A percentile compares a stretch with the other conserved stretches of the same genome.
Evolutionary conservation across 139 green algal genomes (phyloP).

Genomic region (Dunaliella primolecta): DNA sequence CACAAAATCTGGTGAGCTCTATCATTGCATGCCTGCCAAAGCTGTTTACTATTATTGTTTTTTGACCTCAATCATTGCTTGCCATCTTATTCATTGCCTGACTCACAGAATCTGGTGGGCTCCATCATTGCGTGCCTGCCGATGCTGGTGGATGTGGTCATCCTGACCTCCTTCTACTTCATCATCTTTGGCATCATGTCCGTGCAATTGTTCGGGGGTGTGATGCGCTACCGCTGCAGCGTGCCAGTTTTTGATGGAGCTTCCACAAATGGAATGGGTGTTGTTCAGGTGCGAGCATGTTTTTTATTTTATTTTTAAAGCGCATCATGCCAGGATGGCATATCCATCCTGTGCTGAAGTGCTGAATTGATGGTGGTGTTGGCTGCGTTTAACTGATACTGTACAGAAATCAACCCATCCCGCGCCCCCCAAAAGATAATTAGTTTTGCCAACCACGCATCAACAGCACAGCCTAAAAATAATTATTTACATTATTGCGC

Average conservation of each 20-base stretch:
- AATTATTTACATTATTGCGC: too few relatives aligned
- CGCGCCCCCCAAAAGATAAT: too few relatives aligned
- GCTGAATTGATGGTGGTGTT: too few relatives aligned
- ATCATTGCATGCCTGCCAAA: conserved; percentile 68
- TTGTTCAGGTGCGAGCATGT: not conserved
- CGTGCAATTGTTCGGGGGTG: conserved; percentile 64
- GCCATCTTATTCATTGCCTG: not conserved
- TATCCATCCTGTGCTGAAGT: too few relatives aligned
- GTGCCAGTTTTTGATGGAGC: conserved; percentile 1
- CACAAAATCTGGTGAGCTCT: conserved; percentile 61
- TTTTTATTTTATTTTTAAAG: too few relatives aligned
- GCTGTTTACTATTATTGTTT: conserved; percentile 66
- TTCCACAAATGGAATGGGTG: not conserved
- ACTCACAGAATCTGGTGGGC: conserved; percentile 51
- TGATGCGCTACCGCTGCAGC: conserved; percentile 35
- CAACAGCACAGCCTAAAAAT: too few relatives aligned
- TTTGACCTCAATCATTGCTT: conserved; percentile 46
- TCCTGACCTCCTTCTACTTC: conserved; percentile 69
- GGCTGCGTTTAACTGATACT: too few relatives aligned
- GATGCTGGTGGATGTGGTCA: conserved; percentile 67
- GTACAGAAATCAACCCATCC: too few relatives aligned
- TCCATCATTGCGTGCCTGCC: conserved; percentile 66
- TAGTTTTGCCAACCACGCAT: too few relatives aligned
- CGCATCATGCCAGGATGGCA: too few relatives aligned
- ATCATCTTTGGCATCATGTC: conserved; percentile 73